A percentile compares a stretch with the other conserved stretches of the same genome.
Conservation (phyloP, 768 basidiomycete species). For the Russula sp. region DNA sequence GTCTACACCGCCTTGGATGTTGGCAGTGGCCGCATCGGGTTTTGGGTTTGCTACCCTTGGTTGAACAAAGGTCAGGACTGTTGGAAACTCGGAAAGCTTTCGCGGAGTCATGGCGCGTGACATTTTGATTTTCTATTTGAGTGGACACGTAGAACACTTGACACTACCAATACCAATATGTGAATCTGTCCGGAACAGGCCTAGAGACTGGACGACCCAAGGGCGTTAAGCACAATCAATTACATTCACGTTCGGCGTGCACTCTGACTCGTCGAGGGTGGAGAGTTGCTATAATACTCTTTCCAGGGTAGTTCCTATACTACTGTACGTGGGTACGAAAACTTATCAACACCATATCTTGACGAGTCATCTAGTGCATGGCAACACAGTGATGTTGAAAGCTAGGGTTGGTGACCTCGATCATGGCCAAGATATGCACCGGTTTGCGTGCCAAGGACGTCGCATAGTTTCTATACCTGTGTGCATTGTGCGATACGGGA, state of each 20-base stretch:
- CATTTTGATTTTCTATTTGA: not conserved
- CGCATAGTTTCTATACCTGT: not conserved
- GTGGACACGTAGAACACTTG: not conserved
- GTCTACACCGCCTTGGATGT: constrained; percentile 8
- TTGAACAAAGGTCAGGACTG: not conserved
- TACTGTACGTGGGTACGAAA: not conserved
- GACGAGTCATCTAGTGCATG: not conserved
- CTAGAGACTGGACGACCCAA: not conserved
- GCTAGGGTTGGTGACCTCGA: not conserved
- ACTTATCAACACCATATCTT: not conserved
- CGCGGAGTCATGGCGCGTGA: too few relatives aligned
- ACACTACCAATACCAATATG: not conserved
- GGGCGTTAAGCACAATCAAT: not conserved
- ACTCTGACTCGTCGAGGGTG: not conserved
- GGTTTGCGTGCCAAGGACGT: not conserved
- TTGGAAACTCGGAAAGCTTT: not conserved
- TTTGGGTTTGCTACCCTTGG: constrained; percentile 13
- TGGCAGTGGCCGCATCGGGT: constrained; percentile 3
- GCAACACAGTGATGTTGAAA: not conserved
- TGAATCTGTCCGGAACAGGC: not conserved
- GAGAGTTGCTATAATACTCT: not conserved
- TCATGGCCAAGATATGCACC: not conserved
- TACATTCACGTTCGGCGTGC: not conserved
- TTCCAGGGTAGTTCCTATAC: not conserved
- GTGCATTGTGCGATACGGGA: not conserved